Base-by-base conservation (phyloP, 768 basidiomycete genomes). In the Cytidiella melzeri region DNA sequence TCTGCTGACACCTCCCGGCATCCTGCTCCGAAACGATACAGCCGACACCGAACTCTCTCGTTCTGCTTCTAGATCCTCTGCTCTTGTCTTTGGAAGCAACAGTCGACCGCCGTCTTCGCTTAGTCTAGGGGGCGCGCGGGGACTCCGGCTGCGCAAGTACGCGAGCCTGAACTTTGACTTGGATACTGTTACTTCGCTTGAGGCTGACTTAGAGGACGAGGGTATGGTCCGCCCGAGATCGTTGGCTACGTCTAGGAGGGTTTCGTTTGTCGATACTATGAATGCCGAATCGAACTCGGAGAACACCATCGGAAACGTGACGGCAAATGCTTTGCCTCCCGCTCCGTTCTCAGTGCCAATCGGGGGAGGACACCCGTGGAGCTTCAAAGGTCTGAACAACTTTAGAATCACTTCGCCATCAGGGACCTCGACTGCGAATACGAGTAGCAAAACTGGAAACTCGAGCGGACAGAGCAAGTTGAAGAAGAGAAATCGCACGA, bases 401-500 rank as follows among this genome's bases (percentile, higher is more conserved):
- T 53, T n/a, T n/a, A n/a, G n/a, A n/a, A 54, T 18, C 43, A 57
- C 57, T 24, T 51, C 43, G 37, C 54, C 42, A 52, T 54, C 2
- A 34, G 54, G 44, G 71, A 74, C 55, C 60, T 67, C 46, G 65
- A 65, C 11, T 70, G 69, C 30, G 65, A 65, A 13, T 61, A 70
- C 47, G 41, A 67, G 47, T 66, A 67, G 56, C 62, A 58, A 54
- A 49, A 69, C 48, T 69, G n/a, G n/a, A n/a, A 62, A 53, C 63
- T 61, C 40, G 40, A 63, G 48, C 45, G 21, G 68, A 67, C 34
- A 64, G 65, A 73, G 68, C 48, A 78, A 68, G 58, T 61, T 79
- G 23, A 65, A 69, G 27, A 74, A 65, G 60, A 34, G 15, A 15
- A 61, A 57, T 43, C 67, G 70, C 34, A 65, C 69, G 39, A 61